Percentiles rank a stretch among this genome's conserved stretches.
Evolutionary conservation across 306 rosid genomes (phyloP).

Genomic region (Medicago lupulina): DNA sequence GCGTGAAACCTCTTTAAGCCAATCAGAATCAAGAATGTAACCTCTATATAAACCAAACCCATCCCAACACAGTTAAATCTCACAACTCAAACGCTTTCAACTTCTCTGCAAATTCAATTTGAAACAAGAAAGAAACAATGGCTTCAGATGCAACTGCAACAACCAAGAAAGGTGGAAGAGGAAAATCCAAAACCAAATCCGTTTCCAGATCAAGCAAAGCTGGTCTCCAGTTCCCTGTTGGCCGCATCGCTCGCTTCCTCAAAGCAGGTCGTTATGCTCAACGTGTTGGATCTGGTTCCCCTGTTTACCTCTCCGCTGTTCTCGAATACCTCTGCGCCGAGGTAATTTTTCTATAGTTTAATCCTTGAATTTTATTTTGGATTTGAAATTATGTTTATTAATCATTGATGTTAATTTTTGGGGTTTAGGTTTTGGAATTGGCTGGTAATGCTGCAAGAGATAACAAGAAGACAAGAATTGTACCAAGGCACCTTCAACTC

Average conservation of each 20-base stretch:
- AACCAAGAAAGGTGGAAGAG: constrained; percentile 61
- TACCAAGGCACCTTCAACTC: constrained; percentile 78
- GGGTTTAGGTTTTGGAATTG: constrained; percentile 57
- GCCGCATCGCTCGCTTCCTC: constrained; percentile 81
- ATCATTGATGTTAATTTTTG: neutral
- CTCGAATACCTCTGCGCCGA: constrained; percentile 92
- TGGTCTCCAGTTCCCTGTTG: constrained; percentile 93
- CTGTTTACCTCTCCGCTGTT: constrained; percentile 86
- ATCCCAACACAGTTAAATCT: neutral
- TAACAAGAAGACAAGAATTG: constrained; percentile 73
- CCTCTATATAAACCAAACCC: constrained; percentile 32
- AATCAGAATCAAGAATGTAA: constrained; percentile 32
- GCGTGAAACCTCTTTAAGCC: constrained; percentile 14
- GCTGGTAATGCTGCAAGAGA: constrained; percentile 76
- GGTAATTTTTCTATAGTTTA: constrained; percentile 32
- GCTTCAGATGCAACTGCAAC: constrained; percentile 36
- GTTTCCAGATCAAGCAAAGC: constrained; percentile 75
- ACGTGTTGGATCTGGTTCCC: constrained; percentile 82
- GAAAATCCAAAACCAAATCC: constrained; percentile 63
- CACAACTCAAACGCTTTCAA: neutral
- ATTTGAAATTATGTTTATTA: neutral
- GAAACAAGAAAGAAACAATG: constrained; percentile 33
- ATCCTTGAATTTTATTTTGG: neutral
- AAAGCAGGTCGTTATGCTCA: constrained; percentile 73
- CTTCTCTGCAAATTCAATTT: neutral